These are phyloP conservation scores for Plasmodium yoelii DNA, from an alignment of 169 alveolate genomes.

Conservation along the genomic window DNA sequence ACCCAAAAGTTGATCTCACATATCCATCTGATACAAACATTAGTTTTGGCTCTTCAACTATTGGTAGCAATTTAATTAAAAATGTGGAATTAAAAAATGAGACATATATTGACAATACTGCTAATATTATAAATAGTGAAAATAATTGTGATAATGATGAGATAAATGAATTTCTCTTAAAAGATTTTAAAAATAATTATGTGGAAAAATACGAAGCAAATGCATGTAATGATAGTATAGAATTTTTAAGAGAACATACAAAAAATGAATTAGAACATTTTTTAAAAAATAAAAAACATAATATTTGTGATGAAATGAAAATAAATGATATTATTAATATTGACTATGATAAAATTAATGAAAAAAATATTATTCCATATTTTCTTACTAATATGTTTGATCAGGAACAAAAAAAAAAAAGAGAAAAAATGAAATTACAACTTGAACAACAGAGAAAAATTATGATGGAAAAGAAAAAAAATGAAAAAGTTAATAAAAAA, in stretches of 20 bases:
- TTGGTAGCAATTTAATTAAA: not conserved
- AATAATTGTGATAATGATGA: constrained; percentile 13
- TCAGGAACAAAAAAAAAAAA: constrained; percentile 47
- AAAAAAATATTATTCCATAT: constrained; percentile 66
- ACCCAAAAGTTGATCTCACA: constrained; percentile 32
- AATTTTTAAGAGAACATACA: constrained; percentile 42
- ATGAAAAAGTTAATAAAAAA: constrained; percentile 4
- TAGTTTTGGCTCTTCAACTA: not conserved
- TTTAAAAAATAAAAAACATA: constrained; percentile 34
- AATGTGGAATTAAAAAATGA: constrained; percentile 1
- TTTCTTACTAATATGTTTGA: constrained; percentile 55
- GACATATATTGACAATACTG: not conserved
- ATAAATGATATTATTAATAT: constrained; percentile 57
- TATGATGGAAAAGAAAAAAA: constrained; percentile 30
- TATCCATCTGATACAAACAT: constrained; percentile 33
- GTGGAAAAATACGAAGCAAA: constrained; percentile 52
- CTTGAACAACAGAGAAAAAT: constrained; percentile 35
- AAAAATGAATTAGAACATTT: constrained; percentile 50
- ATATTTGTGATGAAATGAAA: constrained; percentile 60
- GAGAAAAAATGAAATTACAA: constrained; percentile 46
- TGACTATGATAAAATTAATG: constrained; percentile 60
- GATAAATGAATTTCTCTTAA: constrained; percentile 22
- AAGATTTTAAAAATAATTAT: constrained; percentile 27
- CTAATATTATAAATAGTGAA: not conserved
- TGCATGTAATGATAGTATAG: constrained; percentile 6